These are phyloP conservation scores for Bassia scoparia DNA, from an alignment of 148 eudicot genomes.

Conservation along the genomic window DNA sequence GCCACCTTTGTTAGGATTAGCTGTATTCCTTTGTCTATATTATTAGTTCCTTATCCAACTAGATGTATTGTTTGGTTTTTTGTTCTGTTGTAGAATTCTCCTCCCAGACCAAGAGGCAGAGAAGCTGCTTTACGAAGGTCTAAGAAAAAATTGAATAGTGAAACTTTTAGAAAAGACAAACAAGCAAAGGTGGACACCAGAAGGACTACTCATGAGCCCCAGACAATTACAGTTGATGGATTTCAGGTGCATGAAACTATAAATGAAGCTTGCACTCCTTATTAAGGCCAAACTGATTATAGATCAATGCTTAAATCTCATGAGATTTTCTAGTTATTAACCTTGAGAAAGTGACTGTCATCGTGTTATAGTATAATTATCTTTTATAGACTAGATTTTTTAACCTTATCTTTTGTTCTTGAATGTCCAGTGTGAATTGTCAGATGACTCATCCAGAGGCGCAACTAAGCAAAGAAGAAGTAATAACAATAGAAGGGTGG, in stretches of 20 bases:
- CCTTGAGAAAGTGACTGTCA: background rate
- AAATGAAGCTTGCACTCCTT: background rate
- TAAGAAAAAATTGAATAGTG: conserved; percentile 31
- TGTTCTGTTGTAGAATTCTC: conserved; percentile 35
- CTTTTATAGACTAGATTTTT: background rate
- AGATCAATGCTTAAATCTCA: background rate
- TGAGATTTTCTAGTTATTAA: background rate
- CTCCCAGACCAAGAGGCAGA: conserved; percentile 36
- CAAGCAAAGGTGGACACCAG: conserved; percentile 27
- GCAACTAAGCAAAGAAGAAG: conserved; percentile 31
- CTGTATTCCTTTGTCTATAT: background rate
- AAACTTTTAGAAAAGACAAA: conserved; percentile 21
- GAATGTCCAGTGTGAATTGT: conserved; percentile 30
- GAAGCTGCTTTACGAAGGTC: conserved; percentile 25
- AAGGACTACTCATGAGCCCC: conserved; percentile 19
- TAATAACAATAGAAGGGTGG: conserved; percentile 9
- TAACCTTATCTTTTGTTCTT: conserved; percentile 9
- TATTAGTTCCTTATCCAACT: background rate
- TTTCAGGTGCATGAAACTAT: conserved; percentile 28
- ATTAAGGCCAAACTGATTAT: background rate
- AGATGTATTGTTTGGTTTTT: background rate
- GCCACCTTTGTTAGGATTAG: background rate
- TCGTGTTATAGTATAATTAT: background rate
- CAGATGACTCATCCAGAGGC: conserved; percentile 19
- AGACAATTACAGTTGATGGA: conserved; percentile 16